Evolutionary conservation across 495 filamentous ascomycete genomes (phyloP), one percentile per base, ranked within the genome.

Genomic region (Aspergillus heteromorphus): DNA sequence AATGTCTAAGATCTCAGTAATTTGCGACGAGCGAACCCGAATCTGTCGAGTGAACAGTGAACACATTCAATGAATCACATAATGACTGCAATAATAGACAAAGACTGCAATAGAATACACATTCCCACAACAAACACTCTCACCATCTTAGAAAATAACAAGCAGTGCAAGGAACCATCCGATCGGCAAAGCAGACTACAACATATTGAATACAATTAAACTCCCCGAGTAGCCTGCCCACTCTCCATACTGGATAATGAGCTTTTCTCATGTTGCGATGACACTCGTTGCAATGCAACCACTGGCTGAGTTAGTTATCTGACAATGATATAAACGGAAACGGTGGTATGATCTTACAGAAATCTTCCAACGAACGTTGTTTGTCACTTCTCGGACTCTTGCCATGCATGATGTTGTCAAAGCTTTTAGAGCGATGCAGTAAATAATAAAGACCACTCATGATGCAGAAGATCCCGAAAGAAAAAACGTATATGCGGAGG

Each of bases 341-440:
- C n/a, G 36, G 10, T 9, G 11, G 6, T 1, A 10, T 42, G 10
- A 31, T 78, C 85, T 81, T 81, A 90, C 87, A 79, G 58, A 95
- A 92, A 70, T 96, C 91, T 74, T 96, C 91, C 55, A 89, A 72
- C 1, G 81, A 84, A 51, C 87, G 77, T 74, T 92, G 85, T 73
- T 86, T 87, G 48, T 45, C 58, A 81, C 84, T 85, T 74, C 87
- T 87, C 47, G 82, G 83, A 53, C 82, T 83, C 77, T 89, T 90
- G 66, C 90, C 88, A 72, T 95, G 89, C 88, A 95, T 92, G 55
- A 95, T 78, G 77, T 92, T 90, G 73, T 95, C 88, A 71, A 95
- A 95, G 42, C 82, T 82, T 30, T 75, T 66, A 63, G 84, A 89
- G 68, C 82, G 83, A 62, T 89, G 85, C 59, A 95, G 79, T 61